Conservation (phyloP, 108 stramenopile genomes). For the Bacterosira constricta region DNA sequence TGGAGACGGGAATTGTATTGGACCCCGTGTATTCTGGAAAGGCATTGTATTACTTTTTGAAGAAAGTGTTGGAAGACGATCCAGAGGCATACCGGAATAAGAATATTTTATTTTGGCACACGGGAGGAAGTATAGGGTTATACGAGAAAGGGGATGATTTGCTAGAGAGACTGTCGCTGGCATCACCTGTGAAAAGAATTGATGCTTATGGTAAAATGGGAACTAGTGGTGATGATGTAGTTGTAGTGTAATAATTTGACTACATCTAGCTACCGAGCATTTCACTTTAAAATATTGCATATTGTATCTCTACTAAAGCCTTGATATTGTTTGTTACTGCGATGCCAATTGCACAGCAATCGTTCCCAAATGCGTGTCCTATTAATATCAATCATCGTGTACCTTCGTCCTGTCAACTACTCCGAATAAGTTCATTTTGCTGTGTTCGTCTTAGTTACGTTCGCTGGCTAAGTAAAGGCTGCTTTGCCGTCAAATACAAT, state of each 20-base stretch:
- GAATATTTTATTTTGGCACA: constrained; percentile 90
- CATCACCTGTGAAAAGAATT: constrained; percentile 53
- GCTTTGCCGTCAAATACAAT: too few species aligned
- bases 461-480: too few species aligned
- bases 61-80: constrained; percentile 55
- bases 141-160: constrained; percentile 77
- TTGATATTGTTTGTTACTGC: too few species aligned
- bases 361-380: too few species aligned
- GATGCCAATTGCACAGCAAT: too few species aligned
- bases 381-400: too few species aligned
- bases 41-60: constrained; percentile 79
- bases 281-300: too few species aligned
- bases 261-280: too few species aligned
- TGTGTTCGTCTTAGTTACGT: too few species aligned
- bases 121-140: constrained; percentile 85
- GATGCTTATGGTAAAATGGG: constrained; percentile 54
- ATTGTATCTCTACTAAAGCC: too few species aligned
- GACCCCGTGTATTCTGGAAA: constrained; percentile 94
- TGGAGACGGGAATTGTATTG: constrained; percentile 81
- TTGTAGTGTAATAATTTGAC: not conserved
- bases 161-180: constrained; percentile 9
- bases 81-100: constrained; percentile 51
- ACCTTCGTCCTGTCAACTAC: too few species aligned
- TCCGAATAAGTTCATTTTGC: too few species aligned
- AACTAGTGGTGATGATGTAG: not conserved